phyloP scores from a whole-genome alignment of 148 eudicot species.

The Pouteria glomerata region DNA sequence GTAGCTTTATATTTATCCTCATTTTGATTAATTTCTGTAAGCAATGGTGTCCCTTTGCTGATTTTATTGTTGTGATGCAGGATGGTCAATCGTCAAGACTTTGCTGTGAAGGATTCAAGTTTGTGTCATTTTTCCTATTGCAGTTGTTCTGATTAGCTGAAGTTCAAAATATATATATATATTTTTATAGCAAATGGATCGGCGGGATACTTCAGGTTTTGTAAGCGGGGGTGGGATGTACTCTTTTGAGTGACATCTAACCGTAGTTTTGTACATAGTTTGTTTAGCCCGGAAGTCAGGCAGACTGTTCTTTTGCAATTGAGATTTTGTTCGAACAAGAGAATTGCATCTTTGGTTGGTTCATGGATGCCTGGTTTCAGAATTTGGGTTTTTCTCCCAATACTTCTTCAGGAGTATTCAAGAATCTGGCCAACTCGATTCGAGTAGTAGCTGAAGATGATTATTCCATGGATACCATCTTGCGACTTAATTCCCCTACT shows the following conservation, averaged over 20 bases:
- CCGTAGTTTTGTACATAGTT: conserved; percentile 35
- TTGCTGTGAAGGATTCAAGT: conserved; percentile 17
- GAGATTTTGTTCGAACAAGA: conserved; percentile 35
- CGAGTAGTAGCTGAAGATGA: conserved; percentile 34
- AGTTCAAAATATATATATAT: neutral
- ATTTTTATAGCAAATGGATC: conserved; percentile 59
- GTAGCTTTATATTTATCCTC: neutral
- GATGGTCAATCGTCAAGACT: conserved; percentile 30
- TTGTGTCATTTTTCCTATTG: conserved; percentile 12
- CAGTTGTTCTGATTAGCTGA: conserved; percentile 16
- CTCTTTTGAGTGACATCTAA: conserved; percentile 40
- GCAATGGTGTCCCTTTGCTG: neutral
- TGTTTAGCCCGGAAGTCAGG: conserved; percentile 75
- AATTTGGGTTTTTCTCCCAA: conserved; percentile 38
- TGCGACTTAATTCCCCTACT: conserved; percentile 56
- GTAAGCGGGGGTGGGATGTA: conserved; percentile 81
- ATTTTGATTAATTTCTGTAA: neutral
- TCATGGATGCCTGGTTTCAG: conserved; percentile 59
- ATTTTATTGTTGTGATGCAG: conserved; percentile 34
- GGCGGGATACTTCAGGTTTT: conserved; percentile 94
- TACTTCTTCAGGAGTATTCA: conserved; percentile 30
- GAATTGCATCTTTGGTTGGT: conserved; percentile 27
- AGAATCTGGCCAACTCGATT: conserved; percentile 44
- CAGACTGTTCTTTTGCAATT: conserved; percentile 49
- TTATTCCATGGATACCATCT: conserved; percentile 47